phyloP scores from a whole-genome alignment of 352 stramenopile species.

The Globisporangium echinulatum region DNA sequence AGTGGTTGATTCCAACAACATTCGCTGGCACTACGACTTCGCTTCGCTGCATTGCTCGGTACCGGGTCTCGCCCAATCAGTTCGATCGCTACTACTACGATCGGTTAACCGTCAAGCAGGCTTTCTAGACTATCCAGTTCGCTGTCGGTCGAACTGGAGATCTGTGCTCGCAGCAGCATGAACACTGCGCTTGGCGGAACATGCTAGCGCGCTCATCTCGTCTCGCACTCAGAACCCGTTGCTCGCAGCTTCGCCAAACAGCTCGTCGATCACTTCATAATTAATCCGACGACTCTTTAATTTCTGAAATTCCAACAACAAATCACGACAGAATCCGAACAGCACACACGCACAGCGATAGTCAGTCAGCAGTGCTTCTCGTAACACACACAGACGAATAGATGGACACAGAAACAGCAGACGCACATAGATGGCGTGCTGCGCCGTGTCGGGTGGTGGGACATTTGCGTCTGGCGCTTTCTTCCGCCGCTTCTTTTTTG shows the following conservation, averaged over 20 bases:
- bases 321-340: slow-evolving; percentile 2
- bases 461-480: slow-evolving; percentile 62
- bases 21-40: too few species aligned
- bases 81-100: too few species aligned
- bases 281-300: slow-evolving; percentile 88
- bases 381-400: neutral
- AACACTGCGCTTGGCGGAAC: too few species aligned
- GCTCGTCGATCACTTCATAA: slow-evolving; percentile 86
- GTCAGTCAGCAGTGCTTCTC: neutral
- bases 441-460: slow-evolving; percentile 68
- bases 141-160: too few species aligned
- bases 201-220: neutral
- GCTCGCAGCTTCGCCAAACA: slow-evolving; percentile 79
- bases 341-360: too few species aligned
- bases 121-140: too few species aligned
- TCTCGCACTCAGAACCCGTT: slow-evolving; percentile 48
- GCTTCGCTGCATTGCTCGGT: too few species aligned
- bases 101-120: too few species aligned
- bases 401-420: neutral
- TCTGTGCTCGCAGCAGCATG: too few species aligned
- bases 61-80: too few species aligned
- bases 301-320: slow-evolving; percentile 47
- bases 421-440: slow-evolving; percentile 86
- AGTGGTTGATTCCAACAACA: too few species aligned
- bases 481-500: slow-evolving; percentile 74